Evolutionary conservation across 345 rosid species (phyloP), one percentile per base, ranked within the genome.

Genomic region (Dimocarpus longan): DNA sequence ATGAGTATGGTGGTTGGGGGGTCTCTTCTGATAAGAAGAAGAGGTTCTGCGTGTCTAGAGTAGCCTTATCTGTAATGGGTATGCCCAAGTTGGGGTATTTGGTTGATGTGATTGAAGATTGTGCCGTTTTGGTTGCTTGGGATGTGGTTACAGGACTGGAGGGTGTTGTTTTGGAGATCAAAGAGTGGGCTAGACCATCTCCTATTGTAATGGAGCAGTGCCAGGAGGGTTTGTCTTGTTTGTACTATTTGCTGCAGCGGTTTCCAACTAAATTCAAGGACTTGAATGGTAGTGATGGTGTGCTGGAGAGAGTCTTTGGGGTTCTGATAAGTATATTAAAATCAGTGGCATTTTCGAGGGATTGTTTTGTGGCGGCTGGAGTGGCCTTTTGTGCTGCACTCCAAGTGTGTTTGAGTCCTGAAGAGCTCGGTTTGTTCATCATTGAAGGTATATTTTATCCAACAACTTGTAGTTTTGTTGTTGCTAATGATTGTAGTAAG

Each of bases 161-260:
- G 28, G 79, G 85, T 73, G 92, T 93, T 8, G 80, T 95, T 72
- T 86, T 69, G 42, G 97, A 92, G 85, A 83, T 84, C 32, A 76
- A 86, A 75, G 89, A 81, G 82, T 84, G 79, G 84, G 93, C 90
- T 75, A 88, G 99, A 83, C 95, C 97, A 56, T 92, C 99, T 73
- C 98, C 99, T 22, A 79, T 86, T 82, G 97, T 89, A 52, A 85
- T 95, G 97, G 99, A 95, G 92, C 98, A 95, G 77, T 92, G 95
- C 75, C 97, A 95, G 80, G 99, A 93, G 82, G 92, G 93, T 68
- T 74, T 93, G 86, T 95, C 99, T 78, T 93, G 99, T 69, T 85
- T 91, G 81, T 93, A 95, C 82, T 93, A 95, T 90, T 87, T 95
- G 91, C 88, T 93, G 70, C 99, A 93, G 85, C 89, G 93, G 78